Conservation (phyloP, 345 rosid genomes). For the Eucalyptus pumila region DNA sequence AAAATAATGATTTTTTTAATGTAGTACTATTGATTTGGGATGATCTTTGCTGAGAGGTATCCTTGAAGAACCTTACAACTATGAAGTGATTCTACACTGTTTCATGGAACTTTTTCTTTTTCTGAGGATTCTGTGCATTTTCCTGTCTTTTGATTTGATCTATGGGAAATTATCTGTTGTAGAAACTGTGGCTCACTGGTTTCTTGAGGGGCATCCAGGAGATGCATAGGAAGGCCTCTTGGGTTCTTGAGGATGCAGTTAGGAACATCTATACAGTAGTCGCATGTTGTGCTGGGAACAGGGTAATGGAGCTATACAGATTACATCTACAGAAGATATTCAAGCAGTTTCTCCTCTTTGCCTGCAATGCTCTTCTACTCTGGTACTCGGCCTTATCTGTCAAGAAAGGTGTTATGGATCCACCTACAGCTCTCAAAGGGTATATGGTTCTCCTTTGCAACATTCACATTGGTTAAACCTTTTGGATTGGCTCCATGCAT, state of each 20-base stretch:
- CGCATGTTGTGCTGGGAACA: constrained; percentile 95
- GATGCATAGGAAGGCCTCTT: constrained; percentile 94
- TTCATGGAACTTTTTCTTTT: background rate
- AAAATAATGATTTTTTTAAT: background rate
- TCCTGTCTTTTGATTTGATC: background rate
- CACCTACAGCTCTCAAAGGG: constrained; percentile 80
- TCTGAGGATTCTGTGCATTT: too few species aligned
- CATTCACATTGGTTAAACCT: constrained; percentile 96
- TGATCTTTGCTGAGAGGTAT: background rate
- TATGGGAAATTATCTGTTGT: background rate
- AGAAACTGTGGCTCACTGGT: constrained; percentile 99
- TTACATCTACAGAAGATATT: constrained; percentile 72
- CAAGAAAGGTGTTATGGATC: constrained; percentile 21
- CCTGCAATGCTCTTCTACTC: constrained; percentile 92
- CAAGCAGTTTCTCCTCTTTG: constrained; percentile 85
- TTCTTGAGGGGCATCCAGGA: constrained; percentile 98
- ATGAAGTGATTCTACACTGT: background rate
- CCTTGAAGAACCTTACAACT: background rate
- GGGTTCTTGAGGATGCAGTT: constrained; percentile 98
- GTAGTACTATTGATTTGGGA: background rate
- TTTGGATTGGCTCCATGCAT: constrained; percentile 98
- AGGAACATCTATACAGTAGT: constrained; percentile 96
- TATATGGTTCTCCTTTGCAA: constrained; percentile 96
- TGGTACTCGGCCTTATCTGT: constrained; percentile 81
- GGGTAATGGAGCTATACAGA: constrained; percentile 94